Evolutionary conservation across 352 stramenopile species (phyloP), one percentile per base, ranked within the genome.

Genomic region (Hyaloperonospora arabidopsidis): DNA sequence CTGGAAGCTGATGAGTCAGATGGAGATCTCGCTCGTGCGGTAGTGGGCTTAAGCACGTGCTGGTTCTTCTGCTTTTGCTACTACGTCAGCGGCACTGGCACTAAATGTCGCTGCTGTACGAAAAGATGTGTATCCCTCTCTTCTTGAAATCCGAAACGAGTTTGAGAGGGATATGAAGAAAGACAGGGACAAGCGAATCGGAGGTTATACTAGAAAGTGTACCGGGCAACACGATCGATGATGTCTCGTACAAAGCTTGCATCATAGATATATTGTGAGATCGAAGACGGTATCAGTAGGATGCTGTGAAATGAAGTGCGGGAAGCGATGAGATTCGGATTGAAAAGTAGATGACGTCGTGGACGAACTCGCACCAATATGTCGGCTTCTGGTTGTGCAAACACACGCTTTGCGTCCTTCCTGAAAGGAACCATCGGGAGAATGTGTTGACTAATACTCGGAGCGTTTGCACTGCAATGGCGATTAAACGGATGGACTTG

Each of bases 341-440:
- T 29, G 25, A 29, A 3, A 29, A 29, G 25, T 7, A 7, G 3
- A 29, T 29, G n/a, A n/a, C n/a, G n/a, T n/a, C n/a, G 25, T 5
- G 68, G 79, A 38, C 70, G 89, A 47, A 74, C 72, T 52, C 56
- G 45, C n/a, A 89, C 78, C 1, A 86, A 89, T n/a, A n/a, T 36
- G 72, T 89, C 47, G 63, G 77, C 44, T 84, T 87, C 77, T 0
- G 72, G 83, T 23, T 80, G 72, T 40, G 79, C 76, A 2, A 55
- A 89, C 25, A 80, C 90, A 53, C n/a, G n/a, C 67, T 93, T 13
- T 86, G 73, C 12, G 79, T 90, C 8, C n/a, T 93, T 90, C 61
- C 58, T 93, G 15, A 80, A 90, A 43, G 79, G 68, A 0, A 67
- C 89, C 32, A 65, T 90, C 21, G 70, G 78, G 38, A 90, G 2